Percentiles rank a stretch among this genome's conserved stretches.
Evolutionary conservation across 768 basidiomycete genomes (phyloP).

Genomic region (Termitomyces bulborhizus): DNA sequence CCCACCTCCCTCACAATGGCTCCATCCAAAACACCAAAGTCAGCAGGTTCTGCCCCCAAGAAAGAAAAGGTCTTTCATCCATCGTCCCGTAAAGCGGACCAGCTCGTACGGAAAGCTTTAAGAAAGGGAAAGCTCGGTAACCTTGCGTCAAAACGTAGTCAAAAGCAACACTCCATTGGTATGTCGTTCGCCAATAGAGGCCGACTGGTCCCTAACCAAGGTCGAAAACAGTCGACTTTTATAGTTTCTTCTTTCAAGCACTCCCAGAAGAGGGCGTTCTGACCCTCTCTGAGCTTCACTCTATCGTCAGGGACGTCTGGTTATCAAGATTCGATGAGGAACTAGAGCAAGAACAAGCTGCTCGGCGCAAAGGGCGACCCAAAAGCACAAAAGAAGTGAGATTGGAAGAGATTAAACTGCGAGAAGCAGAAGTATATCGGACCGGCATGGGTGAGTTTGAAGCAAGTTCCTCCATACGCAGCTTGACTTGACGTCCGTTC

Average conservation of each 20-base stretch:
- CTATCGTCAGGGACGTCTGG: conserved; percentile 62
- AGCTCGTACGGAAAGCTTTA: conserved; percentile 59
- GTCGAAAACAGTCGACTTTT: conserved; percentile 49
- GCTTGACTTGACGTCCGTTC: conserved; percentile 6
- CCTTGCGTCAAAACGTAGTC: conserved; percentile 45
- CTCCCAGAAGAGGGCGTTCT: conserved; percentile 56
- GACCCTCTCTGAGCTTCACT: conserved; percentile 60
- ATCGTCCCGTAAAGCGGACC: conserved; percentile 76
- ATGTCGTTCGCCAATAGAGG: conserved; percentile 11
- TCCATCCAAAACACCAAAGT: conserved; percentile 32
- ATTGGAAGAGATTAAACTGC: conserved; percentile 63
- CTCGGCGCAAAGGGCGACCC: conserved; percentile 68
- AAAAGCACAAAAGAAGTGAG: conserved; percentile 63
- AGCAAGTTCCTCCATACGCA: background rate
- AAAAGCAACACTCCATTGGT: conserved; percentile 56
- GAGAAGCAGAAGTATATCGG: conserved; percentile 67
- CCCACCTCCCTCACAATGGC: conserved; percentile 23
- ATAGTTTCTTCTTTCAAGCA: conserved; percentile 71
- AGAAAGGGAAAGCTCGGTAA: conserved; percentile 64
- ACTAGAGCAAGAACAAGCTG: conserved; percentile 51
- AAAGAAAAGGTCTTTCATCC: conserved; percentile 84
- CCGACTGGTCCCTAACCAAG: conserved; percentile 8
- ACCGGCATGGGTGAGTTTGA: conserved; percentile 67
- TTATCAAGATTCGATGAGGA: conserved; percentile 64
- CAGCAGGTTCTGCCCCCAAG: conserved; percentile 30